A percentile compares a stretch with the other conserved stretches of the same genome.
Conservation (phyloP, 1,284 basidiomycete genomes). For the Melampsora occidentalis region DNA sequence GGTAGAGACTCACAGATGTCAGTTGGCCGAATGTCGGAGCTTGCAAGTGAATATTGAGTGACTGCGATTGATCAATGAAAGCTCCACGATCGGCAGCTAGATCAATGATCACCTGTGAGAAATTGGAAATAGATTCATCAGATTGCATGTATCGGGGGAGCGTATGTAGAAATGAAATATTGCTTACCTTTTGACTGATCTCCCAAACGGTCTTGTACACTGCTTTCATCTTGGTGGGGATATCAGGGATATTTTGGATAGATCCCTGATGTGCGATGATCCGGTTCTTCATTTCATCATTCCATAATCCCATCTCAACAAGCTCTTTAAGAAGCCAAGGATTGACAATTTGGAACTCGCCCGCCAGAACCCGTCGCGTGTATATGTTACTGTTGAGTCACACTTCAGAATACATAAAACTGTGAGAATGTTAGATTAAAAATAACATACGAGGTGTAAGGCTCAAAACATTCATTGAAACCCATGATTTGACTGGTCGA, state of each 20-base stretch:
- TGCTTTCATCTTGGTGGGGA: constrained; percentile 85
- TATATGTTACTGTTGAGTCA: constrained; percentile 79
- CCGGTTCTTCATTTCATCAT: constrained; percentile 98
- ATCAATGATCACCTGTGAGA: constrained; percentile 67
- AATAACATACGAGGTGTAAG: constrained; percentile 73
- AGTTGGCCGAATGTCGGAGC: constrained; percentile 89
- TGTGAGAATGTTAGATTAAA: neutral
- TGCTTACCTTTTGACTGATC: constrained; percentile 85
- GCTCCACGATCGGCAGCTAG: constrained; percentile 97
- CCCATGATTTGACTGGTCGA: constrained; percentile 98
- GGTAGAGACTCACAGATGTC: constrained; percentile 45
- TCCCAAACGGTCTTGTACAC: constrained; percentile 99
- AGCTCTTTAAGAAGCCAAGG: constrained; percentile 97
- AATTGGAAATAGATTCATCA: neutral
- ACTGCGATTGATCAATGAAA: constrained; percentile 85
- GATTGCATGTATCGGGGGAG: no score
- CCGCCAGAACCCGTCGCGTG: constrained; percentile 96
- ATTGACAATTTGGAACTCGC: constrained; percentile 99
- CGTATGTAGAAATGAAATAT: neutral
- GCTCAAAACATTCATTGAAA: constrained; percentile 98
- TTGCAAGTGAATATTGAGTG: constrained; percentile 86
- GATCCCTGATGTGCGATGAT: constrained; percentile 95
- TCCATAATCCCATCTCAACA: constrained; percentile 91
- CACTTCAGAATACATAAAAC: constrained; percentile 13
- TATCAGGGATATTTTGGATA: constrained; percentile 80